Base-by-base conservation (phyloP, 2,329 filamentous ascomycete genomes). In the Sporothrix luriei region DNA sequence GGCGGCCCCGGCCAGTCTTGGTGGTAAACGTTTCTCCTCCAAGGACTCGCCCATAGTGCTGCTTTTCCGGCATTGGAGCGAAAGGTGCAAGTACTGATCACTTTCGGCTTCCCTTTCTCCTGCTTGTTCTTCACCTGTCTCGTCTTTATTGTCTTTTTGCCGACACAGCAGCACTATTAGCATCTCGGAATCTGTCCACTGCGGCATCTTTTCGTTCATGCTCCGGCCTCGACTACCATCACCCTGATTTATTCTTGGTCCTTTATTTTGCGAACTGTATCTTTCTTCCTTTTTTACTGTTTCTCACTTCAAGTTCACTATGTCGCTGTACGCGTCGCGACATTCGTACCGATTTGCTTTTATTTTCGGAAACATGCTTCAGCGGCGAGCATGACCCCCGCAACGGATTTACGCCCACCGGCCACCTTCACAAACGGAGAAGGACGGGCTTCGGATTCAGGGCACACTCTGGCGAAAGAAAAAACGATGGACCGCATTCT, bases 1-100 rank as follows among this genome's bases (percentile, higher is more conserved):
- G 84, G 85, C 74, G 85, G 85, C 74, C 83, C 83, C 59, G 87
- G 87, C 77, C 87, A 88, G 78, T 88, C 84, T 72, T 92, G 90
- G 90, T 92, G 85, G 85, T 87, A 86, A 83, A 74, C 5, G 16
- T 9, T 14, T 29, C 24, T 21, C 29, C 2, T 5, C 6, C 13
- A 29, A 26, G 10, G 62, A n/a, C 72, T 49, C 40, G 11, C 21
- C 14, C 64, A 59, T n/a, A 16, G 26, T 48, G 67, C 57, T 69
- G 61, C 43, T 61, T 69, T 16, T 40, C 26, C 24, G 65, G 19
- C 29, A 10, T 59, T 21, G 54, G 16, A 38, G 54, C 19, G 29
- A 33, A 38, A 16, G 54, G 16, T 3, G 54, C 14, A 29, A 33
- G 54, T 14, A 38, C 19, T 9, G 19, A 14, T 57, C 26, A 14